These are phyloP conservation scores for Diospyros kaki DNA, from an alignment of 148 eudicot species.

Conservation along the genomic window DNA sequence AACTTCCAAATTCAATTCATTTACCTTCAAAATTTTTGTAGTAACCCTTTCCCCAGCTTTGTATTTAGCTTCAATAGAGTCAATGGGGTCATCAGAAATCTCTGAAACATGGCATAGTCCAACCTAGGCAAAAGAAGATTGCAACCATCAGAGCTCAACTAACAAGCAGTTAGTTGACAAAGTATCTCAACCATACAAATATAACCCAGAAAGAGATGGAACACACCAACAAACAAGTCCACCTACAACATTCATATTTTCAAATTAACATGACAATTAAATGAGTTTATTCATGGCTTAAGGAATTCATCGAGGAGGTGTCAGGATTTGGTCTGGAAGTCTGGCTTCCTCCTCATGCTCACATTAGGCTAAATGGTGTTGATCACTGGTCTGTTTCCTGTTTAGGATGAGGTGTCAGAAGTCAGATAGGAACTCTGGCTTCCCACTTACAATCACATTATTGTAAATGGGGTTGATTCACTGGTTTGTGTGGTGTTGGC, in stretches of 20 bases:
- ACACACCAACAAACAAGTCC: neutral
- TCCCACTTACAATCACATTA: too few relatives aligned
- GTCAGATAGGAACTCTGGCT: too few relatives aligned
- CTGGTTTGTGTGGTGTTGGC: too few relatives aligned
- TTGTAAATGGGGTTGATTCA: too few relatives aligned
- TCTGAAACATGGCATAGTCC: conserved; percentile 92
- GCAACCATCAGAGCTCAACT: conserved; percentile 7
- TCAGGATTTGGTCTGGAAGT: too few relatives aligned
- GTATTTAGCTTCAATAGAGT: conserved; percentile 49
- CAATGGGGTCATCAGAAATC: conserved; percentile 74
- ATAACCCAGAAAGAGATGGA: neutral
- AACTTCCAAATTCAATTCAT: neutral
- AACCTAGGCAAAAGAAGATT: conserved; percentile 31
- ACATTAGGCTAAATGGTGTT: too few relatives aligned
- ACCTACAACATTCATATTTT: neutral
- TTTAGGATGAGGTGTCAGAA: too few relatives aligned
- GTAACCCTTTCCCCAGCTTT: conserved; percentile 65
- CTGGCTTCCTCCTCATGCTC: too few relatives aligned
- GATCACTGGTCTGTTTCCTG: too few relatives aligned
- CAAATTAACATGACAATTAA: neutral
- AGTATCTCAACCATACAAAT: neutral
- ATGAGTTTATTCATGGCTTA: conserved; percentile 2
- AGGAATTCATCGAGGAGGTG: too few relatives aligned
- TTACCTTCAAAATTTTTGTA: conserved; percentile 72
- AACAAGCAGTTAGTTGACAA: neutral